Evolutionary conservation across 129 eudicot species (phyloP), one percentile per base, ranked within the genome.

Genomic region (Ambrosia trifida): DNA sequence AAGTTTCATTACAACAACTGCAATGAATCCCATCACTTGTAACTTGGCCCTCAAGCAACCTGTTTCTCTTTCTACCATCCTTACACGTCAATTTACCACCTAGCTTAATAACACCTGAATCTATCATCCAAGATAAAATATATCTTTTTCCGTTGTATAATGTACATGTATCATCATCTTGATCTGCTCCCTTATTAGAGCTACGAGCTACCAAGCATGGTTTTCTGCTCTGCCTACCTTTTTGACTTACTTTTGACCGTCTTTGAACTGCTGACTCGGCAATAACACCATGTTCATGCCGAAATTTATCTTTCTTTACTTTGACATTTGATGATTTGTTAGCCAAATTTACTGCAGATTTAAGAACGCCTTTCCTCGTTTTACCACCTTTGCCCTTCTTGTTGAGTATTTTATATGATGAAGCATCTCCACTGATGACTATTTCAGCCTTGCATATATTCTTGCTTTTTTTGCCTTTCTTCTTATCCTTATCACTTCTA

Each of bases 71-170:
- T 40, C 73, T 70, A 66, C 79, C 68, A 70, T 78, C 80, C 76
- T 66, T 63, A 67, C 84, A 85, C 56, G 72, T 79, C 71, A 94
- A 87, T 74, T 86, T 83, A 58, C 73, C 79, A 75, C 85, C 89
- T 74, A 74, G 69, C n/a, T 36, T 64, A 62, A 85, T 49, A 50
- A 81, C 80, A 46, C 93, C 91, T 57, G 72, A 78, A 76, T 89
- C 96, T 68, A 94, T 83, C 96, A 94, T 83, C 98, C 98, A 94
- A 0, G 96, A 76, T 13, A 90, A 81, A 65, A 94, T 78, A 80
- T 79, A 80, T 30, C 84, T 85, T 53, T 94, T 89, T 52, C 89
- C 83, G 19, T 50, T 44, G 76, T 79, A 83, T 9, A 78, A 70
- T 14, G 58, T 46, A 82, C 75, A 70, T 12, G 76, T 88, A 66